phyloP scores from a whole-genome alignment of 2,329 filamentous ascomycete genomes.

The Proliferodiscus dingleyae region DNA sequence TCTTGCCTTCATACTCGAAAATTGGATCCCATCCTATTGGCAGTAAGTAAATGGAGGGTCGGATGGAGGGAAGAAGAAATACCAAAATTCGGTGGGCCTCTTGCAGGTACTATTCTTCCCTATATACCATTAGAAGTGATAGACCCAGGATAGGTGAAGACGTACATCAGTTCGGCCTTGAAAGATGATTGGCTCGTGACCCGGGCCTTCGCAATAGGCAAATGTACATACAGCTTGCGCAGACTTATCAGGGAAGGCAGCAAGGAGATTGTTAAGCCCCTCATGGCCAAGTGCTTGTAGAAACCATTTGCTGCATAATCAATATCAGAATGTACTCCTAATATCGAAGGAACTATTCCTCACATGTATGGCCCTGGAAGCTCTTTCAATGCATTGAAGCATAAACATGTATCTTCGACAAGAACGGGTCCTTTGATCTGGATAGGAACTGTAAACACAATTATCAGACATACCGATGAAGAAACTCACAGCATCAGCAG shows the following conservation, averaged over 20 bases:
- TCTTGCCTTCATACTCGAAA: constrained; percentile 89
- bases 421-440: constrained; percentile 82
- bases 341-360: neutral
- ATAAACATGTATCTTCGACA: constrained; percentile 92
- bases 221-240: constrained; percentile 96
- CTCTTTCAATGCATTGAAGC: constrained; percentile 86
- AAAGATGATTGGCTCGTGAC: constrained; percentile 78
- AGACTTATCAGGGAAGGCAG: constrained; percentile 83
- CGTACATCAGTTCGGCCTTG: constrained; percentile 80
- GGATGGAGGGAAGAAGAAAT: constrained; percentile 16
- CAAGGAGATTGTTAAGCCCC: constrained; percentile 85
- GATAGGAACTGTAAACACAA: constrained; percentile 6
- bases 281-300: constrained; percentile 75
- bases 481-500: constrained; percentile 65
- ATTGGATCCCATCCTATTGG: constrained; percentile 87
- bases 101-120: constrained; percentile 78
- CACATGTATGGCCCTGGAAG: constrained; percentile 96
- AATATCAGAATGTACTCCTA: neutral
- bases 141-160: constrained; percentile 9
- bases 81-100: constrained; percentile 82
- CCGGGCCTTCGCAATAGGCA: constrained; percentile 82
- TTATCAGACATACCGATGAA: neutral
- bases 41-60: constrained; percentile 12
- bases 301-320: constrained; percentile 77
- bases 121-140: constrained; percentile 26